These are phyloP conservation scores for Adansonia digitata DNA, from an alignment of 345 rosid genomes.

Conservation along the genomic window DNA sequence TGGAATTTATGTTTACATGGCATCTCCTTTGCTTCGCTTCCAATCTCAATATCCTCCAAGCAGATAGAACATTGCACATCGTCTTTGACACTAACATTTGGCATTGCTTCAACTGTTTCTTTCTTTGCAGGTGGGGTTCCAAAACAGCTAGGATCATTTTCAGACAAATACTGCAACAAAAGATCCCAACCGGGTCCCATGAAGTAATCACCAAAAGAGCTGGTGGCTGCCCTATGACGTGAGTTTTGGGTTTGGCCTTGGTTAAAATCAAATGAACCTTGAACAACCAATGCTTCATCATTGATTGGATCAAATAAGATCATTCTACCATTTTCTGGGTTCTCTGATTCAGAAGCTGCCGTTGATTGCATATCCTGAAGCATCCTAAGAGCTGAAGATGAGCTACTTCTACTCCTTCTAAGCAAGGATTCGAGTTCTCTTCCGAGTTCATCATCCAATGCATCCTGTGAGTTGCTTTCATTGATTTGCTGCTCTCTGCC, in stretches of 20 bases:
- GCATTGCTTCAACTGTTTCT: slow-evolving; percentile 41
- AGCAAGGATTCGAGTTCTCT: slow-evolving; percentile 23
- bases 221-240: slow-evolving; percentile 4
- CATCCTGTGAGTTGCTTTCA: slow-evolving; percentile 8
- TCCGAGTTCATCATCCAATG: slow-evolving; percentile 18
- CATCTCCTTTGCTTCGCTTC: slow-evolving; percentile 55
- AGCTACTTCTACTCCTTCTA: slow-evolving; percentile 18
- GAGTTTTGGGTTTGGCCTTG: neutral
- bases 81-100: slow-evolving; percentile 22
- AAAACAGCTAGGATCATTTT: slow-evolving; percentile 30
- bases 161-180: slow-evolving; percentile 34
- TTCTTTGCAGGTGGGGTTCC: slow-evolving; percentile 36
- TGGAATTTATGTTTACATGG: slow-evolving; percentile 62
- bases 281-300: slow-evolving; percentile 38
- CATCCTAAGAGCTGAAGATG: slow-evolving; percentile 14
- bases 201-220: slow-evolving; percentile 31
- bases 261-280: slow-evolving; percentile 13
- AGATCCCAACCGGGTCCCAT: slow-evolving; percentile 40
- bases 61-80: slow-evolving; percentile 41
- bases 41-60: slow-evolving; percentile 52
- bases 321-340: slow-evolving; percentile 15
- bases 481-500: slow-evolving; percentile 19
- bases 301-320: slow-evolving; percentile 33
- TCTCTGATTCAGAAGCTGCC: slow-evolving; percentile 9
- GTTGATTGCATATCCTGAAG: slow-evolving; percentile 25